Evolutionary conservation across 73 alveolate genomes (phyloP).

Genomic region (Durusdinium trenchii): DNA sequence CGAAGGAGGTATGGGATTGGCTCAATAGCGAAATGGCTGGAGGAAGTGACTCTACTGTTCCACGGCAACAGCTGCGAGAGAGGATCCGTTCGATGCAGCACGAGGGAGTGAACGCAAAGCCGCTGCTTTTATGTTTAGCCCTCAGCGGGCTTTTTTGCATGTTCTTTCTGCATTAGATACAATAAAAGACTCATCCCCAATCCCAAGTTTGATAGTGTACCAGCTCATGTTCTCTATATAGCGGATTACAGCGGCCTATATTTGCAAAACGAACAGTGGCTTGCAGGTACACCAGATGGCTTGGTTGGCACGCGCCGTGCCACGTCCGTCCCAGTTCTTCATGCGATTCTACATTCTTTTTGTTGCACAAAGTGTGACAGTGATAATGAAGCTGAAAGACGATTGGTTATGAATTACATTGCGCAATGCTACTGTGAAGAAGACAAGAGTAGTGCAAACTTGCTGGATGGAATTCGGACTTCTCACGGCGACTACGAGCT

Average conservation of each 20-base stretch:
- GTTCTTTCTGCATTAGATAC: neutral
- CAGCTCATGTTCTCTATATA: no score
- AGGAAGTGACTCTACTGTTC: conserved; percentile 22
- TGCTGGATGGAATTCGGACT: conserved; percentile 27
- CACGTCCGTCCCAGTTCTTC: conserved; percentile 28
- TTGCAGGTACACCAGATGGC: conserved; percentile 21
- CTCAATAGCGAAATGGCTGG: neutral
- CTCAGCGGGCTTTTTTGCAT: neutral
- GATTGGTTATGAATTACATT: conserved; percentile 32
- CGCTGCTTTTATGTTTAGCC: conserved; percentile 1
- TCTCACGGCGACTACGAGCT: conserved; percentile 2
- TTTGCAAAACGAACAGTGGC: neutral
- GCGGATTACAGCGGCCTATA: no score
- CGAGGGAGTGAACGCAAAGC: conserved; percentile 6
- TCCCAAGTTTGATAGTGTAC: no score
- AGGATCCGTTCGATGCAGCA: conserved; percentile 28
- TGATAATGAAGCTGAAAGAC: conserved; percentile 13
- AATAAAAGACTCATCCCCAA: no score
- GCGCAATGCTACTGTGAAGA: conserved; percentile 55
- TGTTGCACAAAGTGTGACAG: conserved; percentile 27
- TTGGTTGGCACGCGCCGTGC: conserved; percentile 46
- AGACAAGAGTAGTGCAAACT: conserved; percentile 1
- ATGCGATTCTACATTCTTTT: conserved; percentile 10
- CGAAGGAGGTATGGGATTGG: neutral
- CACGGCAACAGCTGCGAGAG: conserved; percentile 33